Base-by-base conservation (phyloP, 768 basidiomycete species). In the Kockovaella imperatae region DNA sequence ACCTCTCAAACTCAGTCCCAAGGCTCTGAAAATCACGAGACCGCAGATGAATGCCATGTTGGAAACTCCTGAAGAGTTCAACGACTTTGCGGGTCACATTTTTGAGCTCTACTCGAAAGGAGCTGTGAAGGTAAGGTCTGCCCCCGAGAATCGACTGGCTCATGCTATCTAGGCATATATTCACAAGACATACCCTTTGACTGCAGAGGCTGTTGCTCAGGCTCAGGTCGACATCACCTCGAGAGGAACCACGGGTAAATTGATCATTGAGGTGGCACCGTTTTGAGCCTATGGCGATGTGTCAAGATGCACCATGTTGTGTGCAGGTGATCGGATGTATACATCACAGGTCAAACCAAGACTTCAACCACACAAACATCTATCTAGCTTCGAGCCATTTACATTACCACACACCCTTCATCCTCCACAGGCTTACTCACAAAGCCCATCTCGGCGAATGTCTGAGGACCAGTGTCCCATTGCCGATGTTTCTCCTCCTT, bases 391-490 rank as follows among this genome's bases (percentile, higher is more conserved):
- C n/a, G n/a, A n/a, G n/a, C n/a, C n/a, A n/a, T n/a, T 42, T 26
- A 95, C 88, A 95, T 91, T 55, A 95, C 78, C 28, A 86, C 73
- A 74, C 89, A 93, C 0, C 87, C 83, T 71, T 88, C 82, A 4
- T 86, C 79, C 61, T 88, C 81, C 35, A 80, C 78, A 61, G 84
- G 86, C 23, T 77, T 79, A 11, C 83, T 82, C 26, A 82, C 79
- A 62, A 89, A 83, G 0, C 90, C 90, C 89, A 95, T 90, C 75
- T 93, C 89, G 18, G 83, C 85, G 73, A 95, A 91, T 35, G 88
- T 90, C 62, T 82, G 76, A 1, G 85, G 79, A 1, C 81, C 77
- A 43, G 72, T 73, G 26, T 54, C 42, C 48, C n/a, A n/a, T n/a
- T n/a, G n/a, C n/a, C n/a, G n/a, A n/a, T n/a, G n/a, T 50, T 15